phyloP scores from a whole-genome alignment of 1,284 basidiomycete species.

The Clitocybe nebularis region DNA sequence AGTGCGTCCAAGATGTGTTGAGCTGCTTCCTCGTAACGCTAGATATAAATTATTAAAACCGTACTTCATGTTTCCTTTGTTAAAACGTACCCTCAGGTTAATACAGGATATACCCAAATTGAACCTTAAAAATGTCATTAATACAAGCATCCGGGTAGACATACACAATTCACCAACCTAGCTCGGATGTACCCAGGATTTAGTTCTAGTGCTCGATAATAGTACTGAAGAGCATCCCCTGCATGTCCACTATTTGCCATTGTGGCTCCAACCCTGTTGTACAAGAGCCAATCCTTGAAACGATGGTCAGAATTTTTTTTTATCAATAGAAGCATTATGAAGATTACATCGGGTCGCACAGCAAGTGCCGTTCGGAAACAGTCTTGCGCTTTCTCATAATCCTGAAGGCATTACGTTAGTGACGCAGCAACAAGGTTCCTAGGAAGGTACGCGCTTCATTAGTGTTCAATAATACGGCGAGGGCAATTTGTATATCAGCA shows the following conservation, averaged over 20 bases:
- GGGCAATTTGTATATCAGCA: constrained; percentile 92
- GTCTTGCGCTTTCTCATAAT: constrained; percentile 90
- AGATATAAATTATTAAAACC: constrained; percentile 5
- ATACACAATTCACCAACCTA: constrained; percentile 41
- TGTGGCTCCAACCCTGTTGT: constrained; percentile 95
- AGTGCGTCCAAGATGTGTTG: constrained; percentile 85
- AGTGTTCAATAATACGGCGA: constrained; percentile 91
- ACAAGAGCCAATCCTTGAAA: constrained; percentile 86
- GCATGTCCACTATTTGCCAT: constrained; percentile 89
- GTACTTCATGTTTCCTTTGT: background rate
- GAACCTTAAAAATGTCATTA: constrained; percentile 50
- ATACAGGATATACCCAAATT: constrained; percentile 91
- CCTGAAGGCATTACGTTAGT: constrained; percentile 39
- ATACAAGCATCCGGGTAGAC: constrained; percentile 9
- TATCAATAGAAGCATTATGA: background rate
- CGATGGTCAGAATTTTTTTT: background rate
- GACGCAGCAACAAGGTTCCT: constrained; percentile 6
- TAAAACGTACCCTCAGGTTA: constrained; percentile 66
- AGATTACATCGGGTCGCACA: constrained; percentile 78
- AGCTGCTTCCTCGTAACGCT: constrained; percentile 82
- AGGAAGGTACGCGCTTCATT: constrained; percentile 58
- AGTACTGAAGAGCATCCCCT: constrained; percentile 85
- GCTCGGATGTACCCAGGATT: constrained; percentile 94
- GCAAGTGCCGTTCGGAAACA: constrained; percentile 90
- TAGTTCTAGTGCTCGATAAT: constrained; percentile 84